Evolutionary conservation across 2,329 filamentous ascomycete species (phyloP).

Genomic region (Trematosphaeria pertusa): DNA sequence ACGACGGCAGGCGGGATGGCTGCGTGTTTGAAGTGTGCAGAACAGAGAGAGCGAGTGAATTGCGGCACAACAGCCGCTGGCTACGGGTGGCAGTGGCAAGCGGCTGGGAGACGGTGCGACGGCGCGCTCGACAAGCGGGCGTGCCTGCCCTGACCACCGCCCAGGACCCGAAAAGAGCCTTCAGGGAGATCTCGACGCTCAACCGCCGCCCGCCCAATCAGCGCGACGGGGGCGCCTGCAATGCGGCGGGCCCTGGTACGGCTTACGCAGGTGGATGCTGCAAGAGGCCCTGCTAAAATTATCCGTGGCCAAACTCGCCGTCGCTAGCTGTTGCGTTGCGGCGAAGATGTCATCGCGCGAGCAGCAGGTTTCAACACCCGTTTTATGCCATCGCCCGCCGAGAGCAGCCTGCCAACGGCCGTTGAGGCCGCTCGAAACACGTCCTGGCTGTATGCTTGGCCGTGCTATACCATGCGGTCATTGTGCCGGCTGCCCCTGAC

Average conservation of each 20-base stretch:
- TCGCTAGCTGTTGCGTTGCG: too few relatives aligned
- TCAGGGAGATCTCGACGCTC: constrained; percentile 10
- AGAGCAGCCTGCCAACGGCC: neutral
- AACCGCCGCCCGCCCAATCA: constrained; percentile 11
- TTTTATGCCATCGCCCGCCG: constrained; percentile 2
- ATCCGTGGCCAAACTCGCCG: constrained; percentile 1
- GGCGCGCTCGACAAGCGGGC: constrained; percentile 6
- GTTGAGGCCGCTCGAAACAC: neutral
- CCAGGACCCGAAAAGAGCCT: constrained; percentile 4
- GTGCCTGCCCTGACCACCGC: neutral
- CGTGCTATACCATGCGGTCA: neutral
- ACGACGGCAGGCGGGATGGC: constrained; percentile 1
- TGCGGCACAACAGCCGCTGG: neutral
- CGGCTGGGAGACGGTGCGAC: neutral
- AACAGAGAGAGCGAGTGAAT: constrained; percentile 1
- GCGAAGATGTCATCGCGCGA: constrained; percentile 1
- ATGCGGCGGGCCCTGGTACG: constrained; percentile 1
- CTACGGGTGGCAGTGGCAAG: neutral
- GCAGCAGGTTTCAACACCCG: constrained; percentile 7
- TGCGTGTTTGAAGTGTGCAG: constrained; percentile 1
- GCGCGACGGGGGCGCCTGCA: neutral
- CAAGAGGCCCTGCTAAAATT: constrained; percentile 5
- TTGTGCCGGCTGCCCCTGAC: neutral
- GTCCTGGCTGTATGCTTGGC: neutral
- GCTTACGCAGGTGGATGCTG: constrained; percentile 6